Conservation (phyloP, 345 rosid species). For the Bretschneidera sinensis region DNA sequence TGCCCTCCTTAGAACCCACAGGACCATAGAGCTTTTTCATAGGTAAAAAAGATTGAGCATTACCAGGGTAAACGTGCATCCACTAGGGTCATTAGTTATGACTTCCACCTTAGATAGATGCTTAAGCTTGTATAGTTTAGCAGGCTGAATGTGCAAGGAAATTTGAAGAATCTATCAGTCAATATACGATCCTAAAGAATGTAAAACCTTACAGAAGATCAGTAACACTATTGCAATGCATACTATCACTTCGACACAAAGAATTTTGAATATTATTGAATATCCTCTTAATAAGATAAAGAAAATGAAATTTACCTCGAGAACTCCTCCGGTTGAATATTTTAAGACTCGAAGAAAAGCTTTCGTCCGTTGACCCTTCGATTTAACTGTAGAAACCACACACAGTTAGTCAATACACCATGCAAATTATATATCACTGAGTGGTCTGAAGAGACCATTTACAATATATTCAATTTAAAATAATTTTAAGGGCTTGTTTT, state of each 20-base stretch:
- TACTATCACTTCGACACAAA: background rate
- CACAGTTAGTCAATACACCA: background rate
- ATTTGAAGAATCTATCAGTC: constrained; percentile 16
- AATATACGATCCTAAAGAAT: constrained; percentile 7
- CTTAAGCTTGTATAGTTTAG: constrained; percentile 90
- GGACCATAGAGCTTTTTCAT: constrained; percentile 11
- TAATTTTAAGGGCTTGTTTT: background rate
- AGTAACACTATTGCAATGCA: no score
- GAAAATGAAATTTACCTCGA: constrained; percentile 59
- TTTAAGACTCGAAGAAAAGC: constrained; percentile 95
- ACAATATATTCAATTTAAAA: background rate
- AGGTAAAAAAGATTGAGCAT: constrained; percentile 12
- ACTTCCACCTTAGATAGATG: constrained; percentile 97
- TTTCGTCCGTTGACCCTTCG: constrained; percentile 62
- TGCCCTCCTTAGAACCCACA: background rate
- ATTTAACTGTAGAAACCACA: constrained; percentile 53
- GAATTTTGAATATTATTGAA: background rate
- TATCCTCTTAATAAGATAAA: background rate
- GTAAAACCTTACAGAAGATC: background rate
- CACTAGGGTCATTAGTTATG: constrained; percentile 90
- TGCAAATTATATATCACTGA: no score
- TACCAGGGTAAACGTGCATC: constrained; percentile 95
- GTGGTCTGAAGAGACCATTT: background rate
- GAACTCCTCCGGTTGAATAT: constrained; percentile 95
- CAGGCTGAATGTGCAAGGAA: constrained; percentile 53